Evolutionary conservation across 2,329 filamentous ascomycete genomes (phyloP), one percentile per base, ranked within the genome.

Genomic region (Pyrenophora graminea): DNA sequence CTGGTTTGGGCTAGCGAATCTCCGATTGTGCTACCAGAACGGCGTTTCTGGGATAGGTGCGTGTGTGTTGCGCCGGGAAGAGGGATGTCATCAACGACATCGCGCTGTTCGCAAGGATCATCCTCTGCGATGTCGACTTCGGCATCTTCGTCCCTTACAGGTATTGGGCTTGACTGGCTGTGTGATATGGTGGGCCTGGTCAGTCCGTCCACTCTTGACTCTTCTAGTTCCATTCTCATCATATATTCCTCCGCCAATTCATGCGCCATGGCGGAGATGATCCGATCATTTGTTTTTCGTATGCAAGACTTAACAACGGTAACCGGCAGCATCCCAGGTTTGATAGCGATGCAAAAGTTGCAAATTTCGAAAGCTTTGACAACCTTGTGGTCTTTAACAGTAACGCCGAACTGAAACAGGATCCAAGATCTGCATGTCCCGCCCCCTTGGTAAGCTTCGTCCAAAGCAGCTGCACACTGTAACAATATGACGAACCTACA

Each of bases 21-120:
- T 38, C 12, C 41, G 10, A 40, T 13, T 12, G 36, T 45, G 21
- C 41, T 50, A 15, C 15, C 19, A 18, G 48, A 50, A 9, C 37
- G 37, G 10, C 31, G 27, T 40, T 36, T 31, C 27, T 34, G 21
- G 13, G 23, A 17, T 6, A 17, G 6, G n/a, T 42, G 39, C 15
- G 31, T n/a, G 39, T 21, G 27, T 30, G 27, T 7, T 9, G 10
- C 27, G 10, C 27, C 27, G 12, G 27, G 27, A 30, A 48, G 17
- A 19, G 15, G 21, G 39, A 5, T 17, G 1, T 36, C 19, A 17
- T 44, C 9, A 8, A 19, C 3, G 10, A 25, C 21, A 32, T 42
- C 25, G 39, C 10, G 13, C 23, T n/a, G 17, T n/a, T 45, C 41
- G 25, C 25, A 30, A 30, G 10, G 9, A 30, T 30, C 27, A 30